Evolutionary conservation across 2,329 filamentous ascomycete species (phyloP), one percentile per base, ranked within the genome.

Genomic region (Sporothrix globosa): DNA sequence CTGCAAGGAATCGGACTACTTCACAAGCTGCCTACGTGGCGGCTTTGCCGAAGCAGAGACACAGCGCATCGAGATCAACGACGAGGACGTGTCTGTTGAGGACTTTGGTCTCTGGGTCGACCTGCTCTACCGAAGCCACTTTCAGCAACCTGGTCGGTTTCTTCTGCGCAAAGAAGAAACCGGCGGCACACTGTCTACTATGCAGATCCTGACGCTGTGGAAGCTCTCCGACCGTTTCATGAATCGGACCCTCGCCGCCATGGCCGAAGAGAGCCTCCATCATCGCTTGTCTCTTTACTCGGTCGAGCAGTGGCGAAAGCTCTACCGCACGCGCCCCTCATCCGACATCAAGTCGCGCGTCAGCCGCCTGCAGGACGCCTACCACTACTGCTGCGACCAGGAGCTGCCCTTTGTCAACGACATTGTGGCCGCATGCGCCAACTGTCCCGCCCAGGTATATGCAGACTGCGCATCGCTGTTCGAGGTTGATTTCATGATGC

Each of bases 81-180:
- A 69, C 54, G 71, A 72, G 19, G 73, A 73, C 60, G 24, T 76
- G 4, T 13, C 68, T 9, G 27, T 34, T 24, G 70, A 70, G 1
- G 71, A 73, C 19, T 74, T 76, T 68, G 75, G 74, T 13, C 69
- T 74, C 4, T 76, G 75, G 70, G 72, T 74, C 17, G 73, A 74
- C 34, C 68, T 74, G 65, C 60, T 76, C 19, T 76, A 76, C 68
- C 71, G 69, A 17, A 65, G 39, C 46, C 71, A 73, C 68, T 74
- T 74, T 21, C 71, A 72, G 52, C 63, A 61, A 27, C 69, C 69
- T 3, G 66, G 44, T 17, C 27, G 44, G 19, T 73, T 75, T 69
- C 52, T 72, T 21, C 69, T 75, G 48, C 73, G 74, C 61, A 75
- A 75, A 50, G 74, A 75, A 44, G 71, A 74, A 68, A 72, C 69